Evolutionary conservation across 192 early-diverging fungal genomes (phyloP).

Genomic region (Backusella tuberculispora): DNA sequence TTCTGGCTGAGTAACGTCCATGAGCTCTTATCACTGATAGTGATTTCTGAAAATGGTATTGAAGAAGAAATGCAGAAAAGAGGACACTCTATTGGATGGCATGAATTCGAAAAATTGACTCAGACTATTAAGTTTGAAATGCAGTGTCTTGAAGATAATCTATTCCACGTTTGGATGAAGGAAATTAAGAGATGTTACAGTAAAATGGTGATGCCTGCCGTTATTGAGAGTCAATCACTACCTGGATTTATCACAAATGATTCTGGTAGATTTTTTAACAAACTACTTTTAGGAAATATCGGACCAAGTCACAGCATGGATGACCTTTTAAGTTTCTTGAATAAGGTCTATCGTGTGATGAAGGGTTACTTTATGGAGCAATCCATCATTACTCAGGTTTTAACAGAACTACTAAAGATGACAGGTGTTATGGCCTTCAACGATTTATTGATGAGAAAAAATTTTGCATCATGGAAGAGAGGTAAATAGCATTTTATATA

Average conservation of each 20-base stretch:
- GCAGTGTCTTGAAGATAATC: slow-evolving; percentile 87
- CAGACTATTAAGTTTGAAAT: slow-evolving; percentile 87
- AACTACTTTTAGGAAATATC: slow-evolving; percentile 75
- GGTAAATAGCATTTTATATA: slow-evolving; percentile 45
- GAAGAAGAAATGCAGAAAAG: slow-evolving; percentile 66
- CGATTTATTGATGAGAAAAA: slow-evolving; percentile 95
- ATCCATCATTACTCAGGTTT: slow-evolving; percentile 86
- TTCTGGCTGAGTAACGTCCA: slow-evolving; percentile 98
- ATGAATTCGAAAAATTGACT: slow-evolving; percentile 77
- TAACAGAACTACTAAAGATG: slow-evolving; percentile 91
- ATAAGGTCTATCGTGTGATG: slow-evolving; percentile 90
- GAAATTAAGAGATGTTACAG: slow-evolving; percentile 90
- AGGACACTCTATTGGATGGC: slow-evolving; percentile 59
- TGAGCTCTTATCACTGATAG: slow-evolving; percentile 90
- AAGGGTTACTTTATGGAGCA: slow-evolving; percentile 95
- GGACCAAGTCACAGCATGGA: slow-evolving; percentile 91
- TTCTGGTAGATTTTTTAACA: slow-evolving; percentile 85
- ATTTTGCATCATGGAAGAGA: slow-evolving; percentile 99
- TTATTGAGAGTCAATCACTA: slow-evolving; percentile 94
- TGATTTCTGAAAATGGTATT: slow-evolving; percentile 68
- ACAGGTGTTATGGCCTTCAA: slow-evolving; percentile 96
- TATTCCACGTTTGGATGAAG: slow-evolving; percentile 97
- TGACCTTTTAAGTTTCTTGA: slow-evolving; percentile 90
- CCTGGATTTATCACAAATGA: slow-evolving; percentile 95
- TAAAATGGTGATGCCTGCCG: slow-evolving; percentile 94